These are phyloP conservation scores for Sanguinoderma infundibulare DNA, from an alignment of 1,284 basidiomycete species.

Conservation along the genomic window DNA sequence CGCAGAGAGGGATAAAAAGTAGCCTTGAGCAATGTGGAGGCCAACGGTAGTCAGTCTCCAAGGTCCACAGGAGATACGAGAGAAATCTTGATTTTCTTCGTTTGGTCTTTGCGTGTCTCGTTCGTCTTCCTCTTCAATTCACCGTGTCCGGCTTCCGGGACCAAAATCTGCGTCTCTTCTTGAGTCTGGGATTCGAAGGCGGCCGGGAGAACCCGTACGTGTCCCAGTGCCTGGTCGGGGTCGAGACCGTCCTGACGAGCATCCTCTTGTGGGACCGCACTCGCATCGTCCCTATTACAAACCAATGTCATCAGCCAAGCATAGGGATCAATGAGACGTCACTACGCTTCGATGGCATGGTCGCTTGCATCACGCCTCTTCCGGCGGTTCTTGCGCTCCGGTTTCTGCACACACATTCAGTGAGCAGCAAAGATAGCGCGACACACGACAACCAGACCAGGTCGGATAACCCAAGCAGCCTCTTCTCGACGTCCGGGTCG, in stretches of 20 bases:
- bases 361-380: slow-evolving; percentile 18
- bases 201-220: neutral
- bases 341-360: slow-evolving; percentile 27
- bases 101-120: slow-evolving; percentile 17
- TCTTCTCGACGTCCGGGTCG: slow-evolving; percentile 58
- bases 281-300: slow-evolving; percentile 8
- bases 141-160: neutral
- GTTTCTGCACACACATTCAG: slow-evolving; percentile 33
- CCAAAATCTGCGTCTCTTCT: slow-evolving; percentile 48
- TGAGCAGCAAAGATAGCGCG: neutral
- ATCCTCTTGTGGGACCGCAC: slow-evolving; percentile 3
- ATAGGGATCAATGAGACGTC: slow-evolving; percentile 6
- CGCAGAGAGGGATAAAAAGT: neutral
- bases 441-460: slow-evolving; percentile 44
- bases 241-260: slow-evolving; percentile 6
- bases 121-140: slow-evolving; percentile 37
- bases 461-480: slow-evolving; percentile 59
- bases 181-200: slow-evolving; percentile 52
- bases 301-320: slow-evolving; percentile 9
- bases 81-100: slow-evolving; percentile 47
- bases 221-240: neutral
- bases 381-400: slow-evolving; percentile 28
- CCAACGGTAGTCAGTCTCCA: slow-evolving; percentile 35
- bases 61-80: slow-evolving; percentile 43
- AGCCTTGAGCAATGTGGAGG: neutral